Evolutionary conservation across 140 eudicot genomes (phyloP), one percentile per base, ranked within the genome.

Genomic region (Senecio squalidus): DNA sequence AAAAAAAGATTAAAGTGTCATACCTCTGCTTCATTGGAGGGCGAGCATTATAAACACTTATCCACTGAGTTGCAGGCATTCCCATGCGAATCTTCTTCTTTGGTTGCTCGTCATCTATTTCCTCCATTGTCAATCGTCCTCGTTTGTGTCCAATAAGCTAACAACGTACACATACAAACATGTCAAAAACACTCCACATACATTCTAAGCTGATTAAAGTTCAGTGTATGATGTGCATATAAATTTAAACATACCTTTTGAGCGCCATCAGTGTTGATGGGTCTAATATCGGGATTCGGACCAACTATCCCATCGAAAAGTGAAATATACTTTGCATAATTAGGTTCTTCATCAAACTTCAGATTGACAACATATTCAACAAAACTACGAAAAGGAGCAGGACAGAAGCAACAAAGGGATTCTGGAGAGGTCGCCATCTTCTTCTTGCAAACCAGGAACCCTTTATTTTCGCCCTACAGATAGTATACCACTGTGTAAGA

Each of bases 351-450:
- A 6, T 89, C 97, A 48, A 85, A 89, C 72, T 80, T 89, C 72
- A 89, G 66, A 69, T 89, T 89, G 49, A 85, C 93, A 60, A 89
- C 87, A 38, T 55, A 64, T 64, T 85, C 97, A 22, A 89, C 76
- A 71, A 89, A 89, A 16, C 73, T 84, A 7, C 84, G 71, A 31
- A 89, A 89, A 15, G 97, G 95, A 8, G 79, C 68, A 51, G 95
- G 97, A 49, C 93, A 85, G 51, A 77, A 75, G 74, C 77, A 47
- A 49, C 95, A 89, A 33, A 89, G 88, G 24, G 86, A 11, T 58
- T 82, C 97, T 10, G 97, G 95, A 53, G 97, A 85, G 44, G 97
- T 85, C 33, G 89, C 80, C 97, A 89, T 89, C 81, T 89, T 89
- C 80, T 85, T 89, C 75, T 89, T 89, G 76, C 97, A 77, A n/a